These are phyloP conservation scores for Cichorium intybus DNA, from an alignment of 140 eudicot species.

Conservation along the genomic window DNA sequence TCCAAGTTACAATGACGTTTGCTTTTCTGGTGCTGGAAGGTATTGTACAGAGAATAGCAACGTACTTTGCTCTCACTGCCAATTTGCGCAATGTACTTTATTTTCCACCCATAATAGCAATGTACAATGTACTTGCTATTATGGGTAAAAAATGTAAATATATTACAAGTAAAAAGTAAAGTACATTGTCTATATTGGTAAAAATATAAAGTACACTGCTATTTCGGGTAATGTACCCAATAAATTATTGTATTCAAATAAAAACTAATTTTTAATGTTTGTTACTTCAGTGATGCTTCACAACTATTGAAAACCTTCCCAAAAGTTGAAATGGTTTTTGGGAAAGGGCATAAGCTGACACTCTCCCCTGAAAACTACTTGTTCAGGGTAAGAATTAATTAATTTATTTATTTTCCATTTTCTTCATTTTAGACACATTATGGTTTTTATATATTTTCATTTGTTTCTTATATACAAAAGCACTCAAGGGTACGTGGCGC, in stretches of 20 bases:
- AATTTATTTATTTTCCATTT: not conserved
- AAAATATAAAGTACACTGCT: no score
- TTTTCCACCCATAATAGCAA: no score
- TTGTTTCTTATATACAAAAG: slow-evolving; percentile 33
- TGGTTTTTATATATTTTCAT: not conserved
- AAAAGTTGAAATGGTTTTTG: slow-evolving; percentile 78
- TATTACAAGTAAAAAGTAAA: no score
- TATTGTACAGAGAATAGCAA: no score
- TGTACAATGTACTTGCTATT: no score
- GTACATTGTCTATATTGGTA: no score
- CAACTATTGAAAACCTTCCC: slow-evolving; percentile 75
- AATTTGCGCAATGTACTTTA: no score
- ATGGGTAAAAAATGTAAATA: no score
- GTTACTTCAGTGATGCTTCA: slow-evolving; percentile 59
- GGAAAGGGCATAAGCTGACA: slow-evolving; percentile 65
- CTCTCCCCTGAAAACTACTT: slow-evolving; percentile 94
- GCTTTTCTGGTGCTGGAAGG: slow-evolving; percentile 98
- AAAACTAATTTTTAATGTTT: slow-evolving; percentile 19
- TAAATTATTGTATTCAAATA: slow-evolving; percentile 1
- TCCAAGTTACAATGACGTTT: slow-evolving; percentile 85
- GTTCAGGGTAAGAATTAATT: slow-evolving; percentile 55
- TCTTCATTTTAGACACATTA: not conserved
- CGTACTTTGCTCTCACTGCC: no score
- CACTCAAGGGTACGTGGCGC: slow-evolving; percentile 93
- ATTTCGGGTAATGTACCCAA: no score